Evolutionary conservation across 352 stramenopile genomes (phyloP).

Genomic region (Pythium pyrilobum): DNA sequence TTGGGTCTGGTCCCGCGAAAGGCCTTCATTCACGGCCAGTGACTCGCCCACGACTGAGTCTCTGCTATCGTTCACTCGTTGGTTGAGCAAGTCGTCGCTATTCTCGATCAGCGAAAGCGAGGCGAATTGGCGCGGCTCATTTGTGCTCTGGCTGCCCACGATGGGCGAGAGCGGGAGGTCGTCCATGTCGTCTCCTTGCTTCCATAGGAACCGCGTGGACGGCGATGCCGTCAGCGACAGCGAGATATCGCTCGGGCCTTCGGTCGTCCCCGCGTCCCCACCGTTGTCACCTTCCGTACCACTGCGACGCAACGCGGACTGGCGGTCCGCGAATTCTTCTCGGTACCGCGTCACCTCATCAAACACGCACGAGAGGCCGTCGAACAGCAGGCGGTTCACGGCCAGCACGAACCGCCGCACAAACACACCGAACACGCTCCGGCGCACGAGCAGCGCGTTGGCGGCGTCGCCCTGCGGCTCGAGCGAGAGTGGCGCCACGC

Average conservation of each 20-base stretch:
- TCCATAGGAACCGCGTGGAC: slow-evolving; percentile 17
- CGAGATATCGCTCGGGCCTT: slow-evolving; percentile 11
- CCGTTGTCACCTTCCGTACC: too few relatives aligned
- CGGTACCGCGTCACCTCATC: slow-evolving; percentile 58
- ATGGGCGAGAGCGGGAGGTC: slow-evolving; percentile 22
- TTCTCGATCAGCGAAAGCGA: slow-evolving; percentile 10
- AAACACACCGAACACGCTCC: slow-evolving; percentile 61
- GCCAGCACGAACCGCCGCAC: slow-evolving; percentile 62
- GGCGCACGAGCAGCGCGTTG: slow-evolving; percentile 39
- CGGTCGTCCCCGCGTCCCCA: background rate
- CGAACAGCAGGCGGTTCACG: slow-evolving; percentile 56
- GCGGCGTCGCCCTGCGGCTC: slow-evolving; percentile 30
- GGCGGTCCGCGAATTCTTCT: slow-evolving; percentile 30
- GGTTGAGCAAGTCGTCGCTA: slow-evolving; percentile 31
- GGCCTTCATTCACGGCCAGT: too few relatives aligned
- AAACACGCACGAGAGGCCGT: slow-evolving; percentile 61
- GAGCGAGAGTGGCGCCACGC: slow-evolving; percentile 35
- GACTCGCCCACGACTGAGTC: too few relatives aligned
- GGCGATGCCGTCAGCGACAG: slow-evolving; percentile 20
- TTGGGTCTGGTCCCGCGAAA: slow-evolving; percentile 55
- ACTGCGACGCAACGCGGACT: background rate
- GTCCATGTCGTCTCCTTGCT: slow-evolving; percentile 15
- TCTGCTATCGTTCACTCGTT: too few relatives aligned
- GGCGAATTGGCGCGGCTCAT: slow-evolving; percentile 15
- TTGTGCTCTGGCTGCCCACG: too few relatives aligned